A percentile compares a stretch with the other conserved stretches of the same genome.
Evolutionary conservation across 2,329 filamentous ascomycete genomes (phyloP).

Genomic region (Amauroascus niger): DNA sequence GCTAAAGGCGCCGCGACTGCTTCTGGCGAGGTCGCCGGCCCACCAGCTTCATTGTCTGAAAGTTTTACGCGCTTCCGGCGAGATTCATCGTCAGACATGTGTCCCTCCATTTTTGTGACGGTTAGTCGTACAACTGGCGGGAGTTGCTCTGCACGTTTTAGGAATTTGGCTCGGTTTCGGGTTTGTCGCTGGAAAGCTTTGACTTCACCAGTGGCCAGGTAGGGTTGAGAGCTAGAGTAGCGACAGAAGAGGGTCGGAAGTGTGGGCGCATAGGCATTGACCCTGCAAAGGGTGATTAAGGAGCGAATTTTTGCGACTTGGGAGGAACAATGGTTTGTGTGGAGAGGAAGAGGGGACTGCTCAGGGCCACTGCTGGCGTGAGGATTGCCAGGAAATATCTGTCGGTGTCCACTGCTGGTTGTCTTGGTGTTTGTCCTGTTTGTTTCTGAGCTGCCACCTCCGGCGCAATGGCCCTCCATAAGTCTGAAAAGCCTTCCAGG

Average conservation of each 20-base stretch:
- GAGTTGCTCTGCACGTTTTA: background rate
- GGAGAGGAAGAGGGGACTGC: background rate
- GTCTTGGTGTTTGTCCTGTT: too few species aligned
- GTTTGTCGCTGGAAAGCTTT: background rate
- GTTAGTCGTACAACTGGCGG: background rate
- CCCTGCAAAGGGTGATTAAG: background rate
- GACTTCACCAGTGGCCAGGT: background rate
- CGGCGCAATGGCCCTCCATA: too few species aligned
- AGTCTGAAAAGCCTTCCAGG: too few species aligned
- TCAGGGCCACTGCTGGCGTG: background rate
- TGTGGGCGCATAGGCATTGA: background rate
- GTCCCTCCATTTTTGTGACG: constrained; percentile 7
- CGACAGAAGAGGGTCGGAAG: background rate
- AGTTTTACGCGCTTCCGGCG: constrained; percentile 20
- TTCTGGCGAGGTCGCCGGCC: background rate
- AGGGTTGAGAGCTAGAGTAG: background rate
- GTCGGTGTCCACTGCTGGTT: too few species aligned
- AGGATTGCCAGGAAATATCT: too few species aligned
- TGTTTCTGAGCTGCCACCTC: too few species aligned
- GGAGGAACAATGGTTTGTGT: background rate
- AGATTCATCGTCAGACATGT: constrained; percentile 10
- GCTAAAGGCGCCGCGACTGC: background rate
- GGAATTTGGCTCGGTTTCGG: background rate
- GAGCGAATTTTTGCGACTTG: background rate
- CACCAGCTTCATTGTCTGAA: constrained; percentile 7